Evolutionary conservation across 257 asterid genomes (phyloP).

Genomic region (Striga asiatica): DNA sequence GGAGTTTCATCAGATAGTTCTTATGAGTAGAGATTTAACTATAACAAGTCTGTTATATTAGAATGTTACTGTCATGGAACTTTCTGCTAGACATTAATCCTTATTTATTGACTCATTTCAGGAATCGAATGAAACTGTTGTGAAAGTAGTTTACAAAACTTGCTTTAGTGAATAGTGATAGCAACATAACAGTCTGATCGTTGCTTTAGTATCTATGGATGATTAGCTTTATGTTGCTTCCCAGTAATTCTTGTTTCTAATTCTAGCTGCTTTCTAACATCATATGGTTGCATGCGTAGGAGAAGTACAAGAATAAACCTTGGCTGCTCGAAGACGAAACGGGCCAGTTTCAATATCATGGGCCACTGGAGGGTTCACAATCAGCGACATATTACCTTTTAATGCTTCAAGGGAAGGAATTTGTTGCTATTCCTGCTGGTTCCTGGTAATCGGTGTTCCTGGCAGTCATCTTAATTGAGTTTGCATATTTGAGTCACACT

Average conservation of each 20-base stretch:
- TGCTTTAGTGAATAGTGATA: background rate
- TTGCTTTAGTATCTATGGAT: background rate
- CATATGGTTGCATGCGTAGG: constrained; percentile 38
- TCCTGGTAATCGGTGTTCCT: constrained; percentile 54
- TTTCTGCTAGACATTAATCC: background rate
- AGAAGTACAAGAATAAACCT: constrained; percentile 87
- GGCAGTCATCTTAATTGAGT: background rate
- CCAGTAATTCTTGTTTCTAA: background rate
- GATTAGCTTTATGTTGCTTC: constrained; percentile 8
- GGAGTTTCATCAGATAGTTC: background rate
- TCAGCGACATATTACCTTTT: constrained; percentile 92
- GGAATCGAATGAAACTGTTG: constrained; percentile 6
- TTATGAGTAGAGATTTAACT: background rate
- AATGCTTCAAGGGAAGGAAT: constrained; percentile 91
- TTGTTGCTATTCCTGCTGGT: constrained; percentile 95
- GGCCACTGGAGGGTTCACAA: constrained; percentile 87
- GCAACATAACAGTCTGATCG: background rate
- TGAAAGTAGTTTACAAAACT: background rate
- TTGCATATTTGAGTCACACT: constrained; percentile 5
- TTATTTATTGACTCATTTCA: constrained; percentile 3
- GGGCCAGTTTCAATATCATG: constrained; percentile 80
- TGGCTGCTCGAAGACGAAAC: constrained; percentile 98
- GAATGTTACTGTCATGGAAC: constrained; percentile 8
- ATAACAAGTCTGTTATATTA: background rate
- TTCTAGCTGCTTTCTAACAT: constrained; percentile 10